Conservation (phyloP, 768 basidiomycete genomes). For the Tephrocybe sp. region DNA sequence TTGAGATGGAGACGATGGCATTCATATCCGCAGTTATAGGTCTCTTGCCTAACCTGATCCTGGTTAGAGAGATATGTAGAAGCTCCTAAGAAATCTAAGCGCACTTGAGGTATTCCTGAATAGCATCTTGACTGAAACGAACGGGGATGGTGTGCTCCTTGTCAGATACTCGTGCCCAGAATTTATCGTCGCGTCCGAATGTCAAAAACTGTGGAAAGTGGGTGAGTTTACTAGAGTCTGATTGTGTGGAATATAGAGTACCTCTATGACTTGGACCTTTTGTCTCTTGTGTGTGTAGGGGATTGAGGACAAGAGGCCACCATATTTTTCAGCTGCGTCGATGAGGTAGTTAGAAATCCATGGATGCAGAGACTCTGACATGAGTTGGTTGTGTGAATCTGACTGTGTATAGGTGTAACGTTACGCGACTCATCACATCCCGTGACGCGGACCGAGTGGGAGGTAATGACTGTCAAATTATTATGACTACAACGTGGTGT, state of each 20-base stretch:
- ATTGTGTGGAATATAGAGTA: slow-evolving; percentile 16
- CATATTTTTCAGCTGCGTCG: slow-evolving; percentile 46
- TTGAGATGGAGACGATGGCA: slow-evolving; percentile 43
- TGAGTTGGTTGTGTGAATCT: slow-evolving; percentile 11
- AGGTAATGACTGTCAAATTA: not conserved
- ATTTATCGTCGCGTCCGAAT: slow-evolving; percentile 38
- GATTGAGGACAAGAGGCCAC: slow-evolving; percentile 37
- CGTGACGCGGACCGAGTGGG: slow-evolving; percentile 6
- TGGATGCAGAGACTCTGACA: slow-evolving; percentile 38
- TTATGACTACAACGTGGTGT: too few species aligned
- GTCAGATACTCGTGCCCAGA: slow-evolving; percentile 70
- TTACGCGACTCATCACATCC: slow-evolving; percentile 14
- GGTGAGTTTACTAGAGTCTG: not conserved
- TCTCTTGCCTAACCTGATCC: slow-evolving; percentile 20
- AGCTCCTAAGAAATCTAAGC: slow-evolving; percentile 4
- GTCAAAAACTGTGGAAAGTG: slow-evolving; percentile 49
- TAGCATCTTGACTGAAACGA: slow-evolving; percentile 52
- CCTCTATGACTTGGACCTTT: slow-evolving; percentile 62
- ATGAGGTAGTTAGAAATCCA: slow-evolving; percentile 61
- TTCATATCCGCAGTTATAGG: slow-evolving; percentile 44
- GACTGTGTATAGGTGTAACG: slow-evolving; percentile 6
- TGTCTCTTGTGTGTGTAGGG: slow-evolving; percentile 35
- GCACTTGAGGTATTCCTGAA: slow-evolving; percentile 39
- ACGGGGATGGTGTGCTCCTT: slow-evolving; percentile 46
- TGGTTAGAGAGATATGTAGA: too few species aligned